Percentiles rank a stretch among this genome's conserved stretches.
These are phyloP conservation scores for Seiridium cupressi DNA, from an alignment of 2,329 filamentous ascomycete species.

Conservation along the genomic window DNA sequence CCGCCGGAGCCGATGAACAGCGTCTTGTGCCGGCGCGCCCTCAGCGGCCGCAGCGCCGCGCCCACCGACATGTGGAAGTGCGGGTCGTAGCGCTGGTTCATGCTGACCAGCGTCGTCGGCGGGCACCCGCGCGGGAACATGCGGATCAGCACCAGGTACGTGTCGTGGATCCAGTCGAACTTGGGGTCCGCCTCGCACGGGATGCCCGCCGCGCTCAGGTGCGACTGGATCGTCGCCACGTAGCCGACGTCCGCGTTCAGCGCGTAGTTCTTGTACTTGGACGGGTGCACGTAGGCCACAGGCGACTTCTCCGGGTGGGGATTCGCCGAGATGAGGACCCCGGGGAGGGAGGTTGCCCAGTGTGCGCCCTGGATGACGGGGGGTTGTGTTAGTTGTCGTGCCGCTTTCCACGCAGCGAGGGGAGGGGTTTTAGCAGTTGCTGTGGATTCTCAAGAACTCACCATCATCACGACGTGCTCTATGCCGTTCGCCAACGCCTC, in stretches of 20 bases:
- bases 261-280: constrained; percentile 62
- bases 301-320: constrained; percentile 59
- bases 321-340: constrained; percentile 61
- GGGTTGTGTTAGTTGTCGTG: too few species aligned
- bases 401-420: too few species aligned
- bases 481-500: constrained; percentile 57
- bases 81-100: constrained; percentile 37
- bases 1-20: constrained; percentile 60
- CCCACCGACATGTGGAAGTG: constrained; percentile 53
- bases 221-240: constrained; percentile 44
- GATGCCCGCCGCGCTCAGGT: constrained; percentile 52
- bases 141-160: constrained; percentile 64
- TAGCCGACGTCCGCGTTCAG: constrained; percentile 58
- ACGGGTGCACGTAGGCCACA: constrained; percentile 64
- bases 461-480: constrained; percentile 66
- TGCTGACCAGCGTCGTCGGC: constrained; percentile 55
- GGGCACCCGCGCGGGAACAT: constrained; percentile 68
- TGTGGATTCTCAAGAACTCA: constrained; percentile 21
- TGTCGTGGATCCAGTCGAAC: constrained; percentile 74
- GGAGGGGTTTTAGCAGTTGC: not conserved
- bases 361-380: constrained; percentile 52
- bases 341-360: constrained; percentile 57
- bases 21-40: constrained; percentile 44
- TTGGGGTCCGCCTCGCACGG: constrained; percentile 47
- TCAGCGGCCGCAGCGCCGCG: constrained; percentile 51